These are phyloP conservation scores for Saitozyma podzolica DNA, from an alignment of 768 basidiomycete species.

Conservation along the genomic window DNA sequence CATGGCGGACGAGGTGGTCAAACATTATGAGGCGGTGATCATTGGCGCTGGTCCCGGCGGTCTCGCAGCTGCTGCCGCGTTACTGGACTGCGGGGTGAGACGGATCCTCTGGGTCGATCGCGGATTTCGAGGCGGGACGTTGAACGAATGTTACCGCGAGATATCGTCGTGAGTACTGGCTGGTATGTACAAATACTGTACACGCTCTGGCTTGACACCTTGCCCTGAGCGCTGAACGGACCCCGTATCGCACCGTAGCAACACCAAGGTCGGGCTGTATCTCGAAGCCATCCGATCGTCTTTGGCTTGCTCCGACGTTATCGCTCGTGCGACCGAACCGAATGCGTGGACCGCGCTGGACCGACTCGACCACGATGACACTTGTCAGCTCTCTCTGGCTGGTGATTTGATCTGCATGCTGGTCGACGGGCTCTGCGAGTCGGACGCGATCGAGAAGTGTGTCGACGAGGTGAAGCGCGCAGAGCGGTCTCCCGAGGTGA, in stretches of 20 bases:
- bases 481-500: too few species aligned
- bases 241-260: slow-evolving; percentile 13
- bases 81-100: slow-evolving; percentile 22
- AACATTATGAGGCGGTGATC: slow-evolving; percentile 20
- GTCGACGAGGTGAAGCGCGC: too few species aligned
- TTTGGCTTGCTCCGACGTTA: slow-evolving; percentile 15
- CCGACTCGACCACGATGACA: slow-evolving; percentile 22
- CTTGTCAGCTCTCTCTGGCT: slow-evolving; percentile 25
- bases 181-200: too few species aligned
- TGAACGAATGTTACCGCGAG: slow-evolving; percentile 36
- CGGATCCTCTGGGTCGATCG: slow-evolving; percentile 31
- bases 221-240: not conserved
- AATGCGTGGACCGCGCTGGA: slow-evolving; percentile 22
- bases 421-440: not conserved
- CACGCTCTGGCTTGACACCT: not conserved
- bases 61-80: slow-evolving; percentile 16
- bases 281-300: slow-evolving; percentile 31
- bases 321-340: slow-evolving; percentile 17
- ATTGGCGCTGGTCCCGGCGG: slow-evolving; percentile 38
- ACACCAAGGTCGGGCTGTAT: slow-evolving; percentile 37
- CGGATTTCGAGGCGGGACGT: slow-evolving; percentile 21
- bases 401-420: slow-evolving; percentile 31
- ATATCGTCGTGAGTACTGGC: slow-evolving; percentile 31
- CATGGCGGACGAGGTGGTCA: not conserved
- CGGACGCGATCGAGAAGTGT: too few species aligned